Evolutionary conservation across 2,329 filamentous ascomycete genomes (phyloP), one percentile per base, ranked within the genome.

Genomic region (Delphinella strobiligena): DNA sequence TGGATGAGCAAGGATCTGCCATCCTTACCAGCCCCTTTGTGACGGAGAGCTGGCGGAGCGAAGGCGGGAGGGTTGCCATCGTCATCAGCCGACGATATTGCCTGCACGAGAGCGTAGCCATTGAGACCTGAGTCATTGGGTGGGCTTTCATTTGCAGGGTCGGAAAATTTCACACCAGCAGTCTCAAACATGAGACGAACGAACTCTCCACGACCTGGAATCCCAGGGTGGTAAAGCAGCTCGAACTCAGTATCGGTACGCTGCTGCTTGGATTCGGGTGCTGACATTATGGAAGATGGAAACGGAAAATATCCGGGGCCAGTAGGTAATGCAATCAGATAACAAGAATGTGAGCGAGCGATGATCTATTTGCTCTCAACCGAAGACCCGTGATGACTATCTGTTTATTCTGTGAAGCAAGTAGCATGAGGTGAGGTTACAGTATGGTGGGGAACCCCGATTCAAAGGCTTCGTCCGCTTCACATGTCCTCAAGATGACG

Each of bases 181-280:
- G 81, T 80, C 61, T 88, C 82, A 48, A 89, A 74, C 12, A 70
- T 69, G 9, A 89, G 71, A 16, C 83, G 81, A 53, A 87, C 63
- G 56, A 76, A 75, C 55, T 89, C 83, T 45, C 77, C 83, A 36
- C 83, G 79, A 31, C 83, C 83, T 24, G 83, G 83, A 18, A 85
- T 62, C 14, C 59, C 60, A 14, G 80, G 79, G 73, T 80, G 83
- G 69, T 87, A 87, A 54, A 83, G 66, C 42, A 83, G 70, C 47
- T 78, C 66, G 54, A 80, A 82, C 32, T 47, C 24, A 19, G 37
- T 27, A 2, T 40, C 36, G 15, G 39, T 40, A 22, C 36, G 36
- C 30, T 47, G 45, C 14, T 37, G 42, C 35, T 41, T 44, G 10
- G 31, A 10, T 29, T 40, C 9, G 9, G 37, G 22, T 31, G 16